Conservation (phyloP, 2,329 filamentous ascomycete genomes). For the Penicillium sp. region DNA sequence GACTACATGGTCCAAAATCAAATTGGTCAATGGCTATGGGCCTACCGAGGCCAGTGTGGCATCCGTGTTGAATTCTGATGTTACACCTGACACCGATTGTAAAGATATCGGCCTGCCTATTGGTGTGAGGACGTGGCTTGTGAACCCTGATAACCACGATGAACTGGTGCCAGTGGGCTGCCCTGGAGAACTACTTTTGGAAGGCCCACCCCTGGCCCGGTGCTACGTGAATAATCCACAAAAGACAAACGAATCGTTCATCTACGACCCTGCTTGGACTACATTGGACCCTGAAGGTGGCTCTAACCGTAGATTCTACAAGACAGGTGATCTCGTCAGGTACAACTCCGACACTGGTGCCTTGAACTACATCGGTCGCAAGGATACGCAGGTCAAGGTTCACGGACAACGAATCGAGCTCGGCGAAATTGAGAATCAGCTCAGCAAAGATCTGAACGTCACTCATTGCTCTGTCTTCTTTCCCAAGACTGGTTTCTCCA, state of each 20-base stretch:
- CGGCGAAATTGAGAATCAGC: slow-evolving; percentile 49
- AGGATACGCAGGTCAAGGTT: slow-evolving; percentile 67
- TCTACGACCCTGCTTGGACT: slow-evolving; percentile 56
- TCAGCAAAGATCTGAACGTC: slow-evolving; percentile 29
- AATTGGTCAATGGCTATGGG: slow-evolving; percentile 45
- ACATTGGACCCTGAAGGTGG: slow-evolving; percentile 32
- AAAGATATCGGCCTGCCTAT: slow-evolving; percentile 38
- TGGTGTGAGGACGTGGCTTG: slow-evolving; percentile 40
- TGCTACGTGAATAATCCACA: slow-evolving; percentile 60
- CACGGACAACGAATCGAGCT: slow-evolving; percentile 65
- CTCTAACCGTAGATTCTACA: slow-evolving; percentile 37
- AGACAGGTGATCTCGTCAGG: slow-evolving; percentile 42
- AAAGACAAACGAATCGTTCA: slow-evolving; percentile 59
- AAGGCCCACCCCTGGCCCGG: slow-evolving; percentile 57
- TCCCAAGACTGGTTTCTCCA: slow-evolving; percentile 36
- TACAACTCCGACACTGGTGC: slow-evolving; percentile 38
- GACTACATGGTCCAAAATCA: slow-evolving; percentile 37
- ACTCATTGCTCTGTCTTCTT: slow-evolving; percentile 39
- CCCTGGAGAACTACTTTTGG: slow-evolving; percentile 39
- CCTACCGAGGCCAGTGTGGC: slow-evolving; percentile 44
- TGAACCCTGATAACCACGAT: slow-evolving; percentile 40
- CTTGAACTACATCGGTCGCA: slow-evolving; percentile 54
- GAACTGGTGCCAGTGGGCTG: slow-evolving; percentile 43
- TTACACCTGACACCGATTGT: slow-evolving; percentile 32
- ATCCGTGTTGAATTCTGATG: slow-evolving; percentile 34